A percentile compares a stretch with the other conserved stretches of the same genome.
Evolutionary conservation across 805 yeast genomes (phyloP).

Genomic region (Lachancea thermotolerans): DNA sequence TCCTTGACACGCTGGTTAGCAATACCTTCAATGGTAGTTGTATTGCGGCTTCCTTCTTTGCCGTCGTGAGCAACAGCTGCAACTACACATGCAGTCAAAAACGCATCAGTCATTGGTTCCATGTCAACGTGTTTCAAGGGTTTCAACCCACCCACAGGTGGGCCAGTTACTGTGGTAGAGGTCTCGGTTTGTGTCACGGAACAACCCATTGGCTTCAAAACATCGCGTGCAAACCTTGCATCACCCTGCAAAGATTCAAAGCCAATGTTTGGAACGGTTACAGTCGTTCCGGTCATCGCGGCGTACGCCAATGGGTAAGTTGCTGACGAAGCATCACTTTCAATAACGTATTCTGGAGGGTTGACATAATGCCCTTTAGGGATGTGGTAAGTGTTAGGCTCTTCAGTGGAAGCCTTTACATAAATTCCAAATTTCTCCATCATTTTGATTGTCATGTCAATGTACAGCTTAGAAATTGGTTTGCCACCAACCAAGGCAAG

Average conservation of each 20-base stretch:
- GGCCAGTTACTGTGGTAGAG: constrained; percentile 90
- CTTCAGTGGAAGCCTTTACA: constrained; percentile 63
- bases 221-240: constrained; percentile 92
- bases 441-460: constrained; percentile 95
- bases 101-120: constrained; percentile 99
- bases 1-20: constrained; percentile 98
- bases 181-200: constrained; percentile 72
- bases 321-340: constrained; percentile 96
- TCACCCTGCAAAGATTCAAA: constrained; percentile 91
- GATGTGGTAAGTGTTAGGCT: constrained; percentile 80
- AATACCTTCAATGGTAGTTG: constrained; percentile 85
- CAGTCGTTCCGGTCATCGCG: constrained; percentile 88
- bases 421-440: constrained; percentile 83
- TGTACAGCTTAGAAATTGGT: constrained; percentile 92
- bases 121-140: constrained; percentile 78
- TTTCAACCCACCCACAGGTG: constrained; percentile 58
- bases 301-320: constrained; percentile 97
- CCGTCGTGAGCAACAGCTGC: constrained; percentile 80
- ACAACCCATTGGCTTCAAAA: constrained; percentile 93
- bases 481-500: constrained; percentile 89
- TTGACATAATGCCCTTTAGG: constrained; percentile 77
- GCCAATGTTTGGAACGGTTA: constrained; percentile 93
- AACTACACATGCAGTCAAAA: constrained; percentile 90
- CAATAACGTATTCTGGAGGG: constrained; percentile 82
- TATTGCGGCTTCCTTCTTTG: constrained; percentile 33